These are phyloP conservation scores for Coprinopsis marcescibilis DNA, from an alignment of 768 basidiomycete species.

Conservation along the genomic window DNA sequence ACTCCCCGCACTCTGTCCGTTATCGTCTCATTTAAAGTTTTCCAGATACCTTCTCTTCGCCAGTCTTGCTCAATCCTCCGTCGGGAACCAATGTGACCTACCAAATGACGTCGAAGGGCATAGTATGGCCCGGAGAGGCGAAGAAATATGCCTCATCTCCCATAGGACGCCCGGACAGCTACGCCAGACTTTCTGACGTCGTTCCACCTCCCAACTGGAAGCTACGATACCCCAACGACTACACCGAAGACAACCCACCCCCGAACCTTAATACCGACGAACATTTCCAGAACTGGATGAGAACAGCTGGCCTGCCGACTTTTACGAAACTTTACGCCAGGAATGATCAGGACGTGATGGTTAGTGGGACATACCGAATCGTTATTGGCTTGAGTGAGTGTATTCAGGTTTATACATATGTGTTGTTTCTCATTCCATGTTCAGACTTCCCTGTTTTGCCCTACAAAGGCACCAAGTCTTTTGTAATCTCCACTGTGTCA, in stretches of 20 bases:
- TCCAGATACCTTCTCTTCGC: slow-evolving; percentile 74
- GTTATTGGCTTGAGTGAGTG: slow-evolving; percentile 75
- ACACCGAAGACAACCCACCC: slow-evolving; percentile 54
- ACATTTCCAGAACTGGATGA: slow-evolving; percentile 99
- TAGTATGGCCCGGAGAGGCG: slow-evolving; percentile 94
- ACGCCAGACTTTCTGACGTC: slow-evolving; percentile 55
- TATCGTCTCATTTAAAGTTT: slow-evolving; percentile 1
- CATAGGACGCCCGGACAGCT: slow-evolving; percentile 37
- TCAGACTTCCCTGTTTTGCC: slow-evolving; percentile 88
- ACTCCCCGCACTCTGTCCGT: not conserved
- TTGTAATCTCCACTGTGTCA: slow-evolving; percentile 95
- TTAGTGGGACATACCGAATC: slow-evolving; percentile 70
- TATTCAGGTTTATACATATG: slow-evolving; percentile 8
- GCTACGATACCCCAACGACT: slow-evolving; percentile 64
- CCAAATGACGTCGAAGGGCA: slow-evolving; percentile 68
- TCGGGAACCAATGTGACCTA: slow-evolving; percentile 46
- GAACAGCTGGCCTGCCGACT: slow-evolving; percentile 93
- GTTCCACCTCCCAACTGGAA: slow-evolving; percentile 94
- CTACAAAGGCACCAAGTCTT: slow-evolving; percentile 92
- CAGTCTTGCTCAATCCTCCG: slow-evolving; percentile 51
- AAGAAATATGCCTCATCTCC: slow-evolving; percentile 80
- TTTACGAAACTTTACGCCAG: slow-evolving; percentile 94
- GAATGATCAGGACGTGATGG: slow-evolving; percentile 74
- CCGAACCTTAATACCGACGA: slow-evolving; percentile 76
- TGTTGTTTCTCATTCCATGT: slow-evolving; percentile 9